Evolutionary conservation across 805 yeast species (phyloP), one percentile per base, ranked within the genome.

Genomic region (Yamadazyma scolyti): DNA sequence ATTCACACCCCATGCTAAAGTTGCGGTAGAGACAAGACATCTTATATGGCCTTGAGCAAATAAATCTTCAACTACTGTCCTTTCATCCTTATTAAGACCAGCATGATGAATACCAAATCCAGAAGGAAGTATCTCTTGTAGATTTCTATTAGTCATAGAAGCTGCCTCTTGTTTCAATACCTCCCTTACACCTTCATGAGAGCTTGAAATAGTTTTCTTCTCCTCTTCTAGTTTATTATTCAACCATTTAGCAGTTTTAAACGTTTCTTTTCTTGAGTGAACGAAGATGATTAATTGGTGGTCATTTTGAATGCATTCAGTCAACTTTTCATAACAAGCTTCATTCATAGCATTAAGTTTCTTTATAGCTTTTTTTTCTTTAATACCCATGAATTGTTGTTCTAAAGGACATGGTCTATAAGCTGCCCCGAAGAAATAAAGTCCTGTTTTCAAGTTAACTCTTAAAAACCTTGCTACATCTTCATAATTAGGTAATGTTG

Each of bases 1-100:
- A 52, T 88, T 88, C 19, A 88, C 96, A 71, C 97, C 97, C 97
- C 97, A 88, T 0, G 97, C 96, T 38, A 88, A 71, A 0, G 97
- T 88, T 0, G 96, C 95, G 2, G 97, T 88, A 0, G 94, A 86
- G 1, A 89, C 89, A 34, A 88, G 63, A 1, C 88, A 83, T 45
- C 79, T 82, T n/a, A 86, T 59, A 37, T 83, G 78, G 3, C 96
- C 95, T 42, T 81, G 93, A 1, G 95, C 93, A 62, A 88, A 88
- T 23, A 86, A 60, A 49, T 86, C 95, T 55, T 88, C 97, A 0
- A 88, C 77, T 4, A 78, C 69, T 2, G 81, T 70, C 52, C 96
- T 71, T 53, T 89, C 96, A 5, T 65, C 66, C 42, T 77, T 74
- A 11, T 75, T 61, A 42, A 88, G 65, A 20, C 97, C 97, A 21